Evolutionary conservation across 2,329 filamentous ascomycete species (phyloP).

Genomic region (Sporothrix inflata): DNA sequence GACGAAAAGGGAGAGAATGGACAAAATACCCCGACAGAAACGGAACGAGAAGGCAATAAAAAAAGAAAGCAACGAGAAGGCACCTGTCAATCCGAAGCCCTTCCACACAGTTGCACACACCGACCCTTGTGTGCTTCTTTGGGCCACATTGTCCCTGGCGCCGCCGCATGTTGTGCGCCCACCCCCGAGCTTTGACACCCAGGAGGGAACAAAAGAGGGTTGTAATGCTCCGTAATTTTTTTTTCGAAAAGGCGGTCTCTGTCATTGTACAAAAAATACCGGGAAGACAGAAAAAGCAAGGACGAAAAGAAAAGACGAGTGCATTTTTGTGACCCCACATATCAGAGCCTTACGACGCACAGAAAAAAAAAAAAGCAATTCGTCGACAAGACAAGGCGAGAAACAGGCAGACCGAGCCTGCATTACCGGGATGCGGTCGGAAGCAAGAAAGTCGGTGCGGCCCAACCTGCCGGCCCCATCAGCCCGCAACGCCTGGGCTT

Average conservation of each 20-base stretch:
- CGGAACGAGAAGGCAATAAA: background rate
- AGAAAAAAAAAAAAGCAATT: background rate
- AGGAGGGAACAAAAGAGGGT: background rate
- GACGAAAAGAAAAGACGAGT: background rate
- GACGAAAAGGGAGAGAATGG: background rate
- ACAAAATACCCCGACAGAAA: background rate
- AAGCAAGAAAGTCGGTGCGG: slow-evolving; percentile 31
- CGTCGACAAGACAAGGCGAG: slow-evolving; percentile 8
- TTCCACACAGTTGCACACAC: background rate
- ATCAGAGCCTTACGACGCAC: slow-evolving; percentile 15
- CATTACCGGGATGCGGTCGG: slow-evolving; percentile 10
- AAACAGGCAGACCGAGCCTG: slow-evolving; percentile 1
- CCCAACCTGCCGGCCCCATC: slow-evolving; percentile 32
- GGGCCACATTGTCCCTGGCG: background rate
- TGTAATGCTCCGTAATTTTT: background rate
- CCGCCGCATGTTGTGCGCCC: background rate
- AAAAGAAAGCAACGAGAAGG: background rate
- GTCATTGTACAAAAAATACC: background rate
- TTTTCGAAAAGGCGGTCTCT: slow-evolving; percentile 19
- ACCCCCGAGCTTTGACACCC: background rate
- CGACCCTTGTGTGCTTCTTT: slow-evolving; percentile 10
- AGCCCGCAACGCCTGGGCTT: slow-evolving; percentile 4
- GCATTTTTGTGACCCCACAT: slow-evolving; percentile 4
- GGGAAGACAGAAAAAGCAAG: background rate
- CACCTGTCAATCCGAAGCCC: background rate